Base-by-base conservation (phyloP, 352 stramenopile species). In the Aphanomyces cochlioides region DNA sequence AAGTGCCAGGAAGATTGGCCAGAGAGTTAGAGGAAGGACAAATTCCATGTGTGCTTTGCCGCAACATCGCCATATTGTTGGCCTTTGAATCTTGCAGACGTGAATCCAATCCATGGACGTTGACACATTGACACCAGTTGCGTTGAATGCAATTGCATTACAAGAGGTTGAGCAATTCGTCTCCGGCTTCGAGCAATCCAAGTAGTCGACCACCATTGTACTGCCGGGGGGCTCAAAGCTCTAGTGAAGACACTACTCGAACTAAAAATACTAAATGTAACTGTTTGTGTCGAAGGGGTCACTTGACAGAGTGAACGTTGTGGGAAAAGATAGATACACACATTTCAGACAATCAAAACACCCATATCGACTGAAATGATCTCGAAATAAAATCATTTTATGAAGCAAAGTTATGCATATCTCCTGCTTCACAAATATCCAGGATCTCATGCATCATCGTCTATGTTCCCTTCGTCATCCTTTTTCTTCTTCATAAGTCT, bases 401-500 rank as follows among this genome's bases (percentile, higher is more conserved):
- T 28, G 28, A 28, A 28, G 28, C 2, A 28, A 28, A 28, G 28
- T 28, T 28, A 28, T 28, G 28, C 28, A 28, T 28, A 28, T 28
- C 2, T 28, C 28, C 28, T 28, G 28, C 28, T 28, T 28, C 28
- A 28, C 28, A 28, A 28, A 28, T 2, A 28, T 28, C n/a, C n/a
- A 28, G 28, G 28, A 28, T 28, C 28, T 28, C 28, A 28, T 2
- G 28, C 28, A 28, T 28, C 28, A 28, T 28, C 64, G 64, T 61
- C 37, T 37, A 6, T n/a, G 45, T 15, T n/a, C 3, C 0, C 28
- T 8, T 38, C 7, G 39, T n/a, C 40, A 12, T 61, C 34, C 15
- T 60, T 61, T 37, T 70, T 53, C 17, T 47, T 47, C 40, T 61
- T 70, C 64, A 70, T 70, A 40, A 70, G 54, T 40, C 63, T 69